Evolutionary conservation across 176 grass and related monocot species (phyloP).

Genomic region (Oryza glaberrima): DNA sequence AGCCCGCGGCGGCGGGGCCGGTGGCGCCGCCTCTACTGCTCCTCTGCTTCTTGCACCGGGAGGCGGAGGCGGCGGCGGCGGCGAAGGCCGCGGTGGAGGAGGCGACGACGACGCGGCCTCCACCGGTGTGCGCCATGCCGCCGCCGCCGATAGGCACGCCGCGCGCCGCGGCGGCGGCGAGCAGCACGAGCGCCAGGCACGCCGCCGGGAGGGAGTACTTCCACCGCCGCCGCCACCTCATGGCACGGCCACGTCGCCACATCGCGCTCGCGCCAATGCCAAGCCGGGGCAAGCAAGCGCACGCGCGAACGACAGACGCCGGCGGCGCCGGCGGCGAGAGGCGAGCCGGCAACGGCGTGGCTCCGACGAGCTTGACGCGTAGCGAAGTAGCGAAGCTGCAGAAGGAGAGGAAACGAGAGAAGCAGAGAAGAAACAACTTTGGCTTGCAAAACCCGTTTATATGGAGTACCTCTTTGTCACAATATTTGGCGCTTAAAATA

Average conservation of each 20-base stretch:
- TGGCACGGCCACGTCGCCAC: neutral
- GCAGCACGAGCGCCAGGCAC: slow-evolving; percentile 27
- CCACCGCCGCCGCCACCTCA: slow-evolving; percentile 28
- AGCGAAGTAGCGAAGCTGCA: too few species aligned
- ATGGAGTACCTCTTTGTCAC: too few species aligned
- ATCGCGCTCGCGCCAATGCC: neutral
- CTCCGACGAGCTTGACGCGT: too few species aligned
- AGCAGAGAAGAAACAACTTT: too few species aligned
- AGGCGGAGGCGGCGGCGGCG: neutral
- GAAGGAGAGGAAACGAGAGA: too few species aligned
- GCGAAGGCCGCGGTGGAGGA: neutral
- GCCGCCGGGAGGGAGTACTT: slow-evolving; percentile 3
- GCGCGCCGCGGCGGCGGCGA: neutral
- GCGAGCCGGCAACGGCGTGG: too few species aligned
- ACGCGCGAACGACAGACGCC: too few species aligned
- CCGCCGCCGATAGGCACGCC: neutral
- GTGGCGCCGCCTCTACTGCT: neutral
- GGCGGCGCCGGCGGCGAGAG: too few species aligned
- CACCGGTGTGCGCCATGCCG: neutral
- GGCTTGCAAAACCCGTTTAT: too few species aligned
- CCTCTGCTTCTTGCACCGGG: slow-evolving; percentile 25
- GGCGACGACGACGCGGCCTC: neutral
- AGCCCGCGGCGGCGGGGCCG: neutral
- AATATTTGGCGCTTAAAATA: too few species aligned
- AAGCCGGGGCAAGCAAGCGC: too few species aligned